These are phyloP conservation scores for Spathaspora sp. DNA, from an alignment of 805 yeast genomes.

Conservation along the genomic window DNA sequence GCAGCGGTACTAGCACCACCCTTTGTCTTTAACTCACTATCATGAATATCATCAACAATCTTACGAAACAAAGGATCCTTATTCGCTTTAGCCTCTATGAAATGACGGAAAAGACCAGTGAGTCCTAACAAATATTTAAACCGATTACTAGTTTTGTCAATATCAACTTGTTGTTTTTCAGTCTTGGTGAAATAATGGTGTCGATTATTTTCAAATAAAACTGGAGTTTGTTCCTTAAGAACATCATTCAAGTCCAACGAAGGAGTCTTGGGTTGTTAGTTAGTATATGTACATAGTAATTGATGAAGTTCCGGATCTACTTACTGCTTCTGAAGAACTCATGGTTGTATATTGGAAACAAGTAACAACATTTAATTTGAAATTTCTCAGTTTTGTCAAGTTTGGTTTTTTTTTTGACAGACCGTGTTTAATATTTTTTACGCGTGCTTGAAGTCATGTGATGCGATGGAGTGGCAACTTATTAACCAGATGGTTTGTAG, in stretches of 20 bases:
- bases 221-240: constrained; percentile 2
- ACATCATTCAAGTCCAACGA: constrained; percentile 9
- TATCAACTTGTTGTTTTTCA: constrained; percentile 42
- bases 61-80: constrained; percentile 53
- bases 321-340: constrained; percentile 4
- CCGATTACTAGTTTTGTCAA: constrained; percentile 57
- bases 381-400: neutral
- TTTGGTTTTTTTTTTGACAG: neutral
- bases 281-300: no score
- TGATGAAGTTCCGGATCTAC: neutral
- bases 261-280: constrained; percentile 11
- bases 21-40: constrained; percentile 11
- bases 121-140: constrained; percentile 61
- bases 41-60: constrained; percentile 43
- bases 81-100: constrained; percentile 57
- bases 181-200: constrained; percentile 30
- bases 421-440: neutral
- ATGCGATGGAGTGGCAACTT: no score
- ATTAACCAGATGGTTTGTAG: no score
- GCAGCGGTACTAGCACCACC: constrained; percentile 5
- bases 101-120: constrained; percentile 65
- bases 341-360: neutral
- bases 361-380: neutral
- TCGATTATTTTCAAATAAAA: constrained; percentile 7
- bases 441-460: no score